Evolutionary conservation across 2,329 filamentous ascomycete species (phyloP), one percentile per base, ranked within the genome.

Genomic region (Mycosphaerelloides madeirae): DNA sequence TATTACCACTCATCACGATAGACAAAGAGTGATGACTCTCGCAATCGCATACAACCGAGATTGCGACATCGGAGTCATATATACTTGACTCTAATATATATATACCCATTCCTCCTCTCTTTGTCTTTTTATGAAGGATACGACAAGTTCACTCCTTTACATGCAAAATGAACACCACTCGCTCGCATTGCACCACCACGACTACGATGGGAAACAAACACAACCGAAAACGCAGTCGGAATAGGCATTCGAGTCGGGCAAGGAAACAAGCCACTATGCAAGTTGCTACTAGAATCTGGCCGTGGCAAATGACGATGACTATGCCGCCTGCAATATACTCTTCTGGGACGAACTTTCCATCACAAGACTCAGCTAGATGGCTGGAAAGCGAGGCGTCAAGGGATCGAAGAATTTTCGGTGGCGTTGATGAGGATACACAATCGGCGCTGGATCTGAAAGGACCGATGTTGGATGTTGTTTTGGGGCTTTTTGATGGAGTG

Each of bases 401-500:
- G 13, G 54, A 59, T 29, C 49, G 53, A 31, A 63, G 68, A 25
- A 61, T 71, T 49, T 73, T 72, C 53, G 70, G 70, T 15, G 69
- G 69, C 20, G 60, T 66, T 41, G 64, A 59, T 35, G 66, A 65
- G 42, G 68, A 71, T 52, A 59, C 54, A 61, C 61, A 42, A 16
- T 52, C 48, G 1, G 46, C 54, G n/a, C 42, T 41, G 48, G 55
- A 54, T 15, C 62, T 73, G 12, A 60, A 69, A 39, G 69, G 66
- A 39, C 65, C 67, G 2, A 73, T 73, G 70, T 54, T 73, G 47
- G 68, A 69, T 56, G 70, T 73, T 9, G 69, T 73, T 15, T 67
- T 68, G 41, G 64, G 67, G 49, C 61, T 73, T 12, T 73, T 73
- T 51, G 62, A 70, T 44, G 69, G 68, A 25, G 56, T 67, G 47